A percentile compares a stretch with the other conserved stretches of the same genome.
Conservation (phyloP, 1,139 yeast genomes). For the Geotrichum klebahnii region DNA sequence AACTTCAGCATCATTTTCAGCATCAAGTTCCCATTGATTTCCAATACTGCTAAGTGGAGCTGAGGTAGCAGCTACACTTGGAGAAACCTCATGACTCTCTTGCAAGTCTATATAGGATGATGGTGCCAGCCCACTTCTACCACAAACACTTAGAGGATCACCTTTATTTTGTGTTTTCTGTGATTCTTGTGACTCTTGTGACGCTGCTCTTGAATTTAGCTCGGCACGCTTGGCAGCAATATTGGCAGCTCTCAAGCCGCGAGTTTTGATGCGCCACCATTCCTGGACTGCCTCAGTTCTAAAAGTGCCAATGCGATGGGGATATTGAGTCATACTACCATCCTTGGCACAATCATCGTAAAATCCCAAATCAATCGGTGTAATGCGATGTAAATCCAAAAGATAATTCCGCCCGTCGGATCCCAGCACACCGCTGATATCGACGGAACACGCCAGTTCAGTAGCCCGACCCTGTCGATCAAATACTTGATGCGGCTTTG, state of each 20-base stretch:
- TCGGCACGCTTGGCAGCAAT: slow-evolving; percentile 9
- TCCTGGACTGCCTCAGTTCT: slow-evolving; percentile 87
- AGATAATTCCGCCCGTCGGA: slow-evolving; percentile 81
- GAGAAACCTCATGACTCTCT: too few species aligned
- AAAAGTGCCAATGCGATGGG: slow-evolving; percentile 72
- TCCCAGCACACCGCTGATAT: slow-evolving; percentile 81
- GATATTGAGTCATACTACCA: slow-evolving; percentile 54
- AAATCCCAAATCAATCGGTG: slow-evolving; percentile 80
- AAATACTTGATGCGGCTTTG: slow-evolving; percentile 61
- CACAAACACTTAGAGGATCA: too few species aligned
- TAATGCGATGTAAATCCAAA: slow-evolving; percentile 75
- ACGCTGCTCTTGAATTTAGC: background rate
- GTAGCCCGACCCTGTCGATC: slow-evolving; percentile 42
- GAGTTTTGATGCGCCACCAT: slow-evolving; percentile 69
- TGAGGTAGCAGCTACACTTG: background rate
- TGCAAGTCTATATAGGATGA: too few species aligned
- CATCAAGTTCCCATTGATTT: slow-evolving; percentile 28
- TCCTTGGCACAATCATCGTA: slow-evolving; percentile 52
- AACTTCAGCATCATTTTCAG: slow-evolving; percentile 45
- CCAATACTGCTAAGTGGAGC: too few species aligned
- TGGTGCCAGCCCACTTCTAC: too few species aligned
- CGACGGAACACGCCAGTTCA: slow-evolving; percentile 47
- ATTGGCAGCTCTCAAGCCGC: background rate
- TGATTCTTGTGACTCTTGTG: too few species aligned
- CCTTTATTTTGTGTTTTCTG: too few species aligned